phyloP scores from a whole-genome alignment of 129 eudicot species.

The Rutidosis leptorrhynchoides region DNA sequence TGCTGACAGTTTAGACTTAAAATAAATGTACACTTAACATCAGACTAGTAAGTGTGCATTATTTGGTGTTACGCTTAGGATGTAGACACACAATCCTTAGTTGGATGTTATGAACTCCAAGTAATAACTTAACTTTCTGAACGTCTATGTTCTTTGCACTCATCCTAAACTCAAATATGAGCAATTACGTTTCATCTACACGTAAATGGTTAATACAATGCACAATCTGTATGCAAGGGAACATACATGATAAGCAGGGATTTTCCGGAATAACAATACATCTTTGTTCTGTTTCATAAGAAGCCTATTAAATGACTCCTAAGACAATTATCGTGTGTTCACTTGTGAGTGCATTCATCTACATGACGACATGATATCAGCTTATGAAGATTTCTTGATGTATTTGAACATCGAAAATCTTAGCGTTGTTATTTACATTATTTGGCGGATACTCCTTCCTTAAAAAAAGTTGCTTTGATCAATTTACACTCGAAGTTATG shows the following conservation, averaged over 20 bases:
- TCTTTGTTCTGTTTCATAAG: neutral
- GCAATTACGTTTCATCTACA: neutral
- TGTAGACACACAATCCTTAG: neutral
- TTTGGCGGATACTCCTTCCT: neutral
- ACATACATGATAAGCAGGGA: neutral
- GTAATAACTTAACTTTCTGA: neutral
- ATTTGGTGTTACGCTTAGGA: neutral
- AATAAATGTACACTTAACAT: neutral
- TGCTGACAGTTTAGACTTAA: constrained; percentile 1
- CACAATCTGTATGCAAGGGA: neutral
- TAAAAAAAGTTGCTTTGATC: neutral
- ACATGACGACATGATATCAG: neutral
- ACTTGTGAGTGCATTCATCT: neutral
- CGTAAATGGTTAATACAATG: neutral
- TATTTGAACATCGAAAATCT: neutral
- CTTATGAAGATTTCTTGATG: constrained; percentile 1
- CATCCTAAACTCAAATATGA: neutral
- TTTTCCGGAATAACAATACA: neutral
- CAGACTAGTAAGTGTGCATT: neutral
- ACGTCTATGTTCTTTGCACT: neutral
- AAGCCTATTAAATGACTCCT: neutral
- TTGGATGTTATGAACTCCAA: neutral
- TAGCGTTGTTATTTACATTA: neutral
- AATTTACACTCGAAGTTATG: neutral
- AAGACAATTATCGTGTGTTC: neutral